Evolutionary conservation across 495 filamentous ascomycete species (phyloP).

Genomic region (Aspergillus steynii): DNA sequence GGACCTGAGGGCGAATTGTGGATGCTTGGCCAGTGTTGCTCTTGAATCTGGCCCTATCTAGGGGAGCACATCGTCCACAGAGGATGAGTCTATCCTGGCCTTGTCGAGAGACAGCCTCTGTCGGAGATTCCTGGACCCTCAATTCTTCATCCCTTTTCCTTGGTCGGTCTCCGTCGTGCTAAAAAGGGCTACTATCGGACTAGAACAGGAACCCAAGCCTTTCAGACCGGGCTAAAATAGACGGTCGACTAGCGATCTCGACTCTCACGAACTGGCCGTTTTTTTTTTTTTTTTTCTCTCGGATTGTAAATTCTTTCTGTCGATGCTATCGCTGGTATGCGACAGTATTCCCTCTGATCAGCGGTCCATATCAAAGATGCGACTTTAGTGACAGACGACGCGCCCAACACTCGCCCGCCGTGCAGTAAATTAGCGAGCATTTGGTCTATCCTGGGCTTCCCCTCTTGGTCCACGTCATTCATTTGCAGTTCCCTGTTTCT

Average conservation of each 20-base stretch:
- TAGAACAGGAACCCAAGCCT: background rate
- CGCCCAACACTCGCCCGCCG: background rate
- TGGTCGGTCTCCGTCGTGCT: background rate
- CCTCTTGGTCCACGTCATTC: background rate
- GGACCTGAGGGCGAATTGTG: too few relatives aligned
- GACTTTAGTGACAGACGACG: background rate
- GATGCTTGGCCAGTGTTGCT: background rate
- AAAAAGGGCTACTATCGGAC: background rate
- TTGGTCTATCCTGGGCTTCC: background rate
- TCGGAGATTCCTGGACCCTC: background rate
- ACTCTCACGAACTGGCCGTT: background rate
- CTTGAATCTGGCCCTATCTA: background rate
- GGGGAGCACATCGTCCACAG: background rate
- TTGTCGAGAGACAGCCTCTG: background rate
- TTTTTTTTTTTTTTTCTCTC: background rate
- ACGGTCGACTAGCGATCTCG: background rate
- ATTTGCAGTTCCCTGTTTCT: background rate
- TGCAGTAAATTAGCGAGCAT: background rate
- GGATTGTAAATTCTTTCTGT: background rate
- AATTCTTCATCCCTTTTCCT: background rate
- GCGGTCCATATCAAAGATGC: too few relatives aligned
- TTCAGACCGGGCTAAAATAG: background rate
- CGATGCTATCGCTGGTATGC: background rate
- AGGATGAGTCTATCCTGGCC: background rate
- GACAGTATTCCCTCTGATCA: background rate